These are phyloP conservation scores for Cenchrus fungigraminus DNA, from an alignment of 176 grass and related monocot species.

Conservation along the genomic window DNA sequence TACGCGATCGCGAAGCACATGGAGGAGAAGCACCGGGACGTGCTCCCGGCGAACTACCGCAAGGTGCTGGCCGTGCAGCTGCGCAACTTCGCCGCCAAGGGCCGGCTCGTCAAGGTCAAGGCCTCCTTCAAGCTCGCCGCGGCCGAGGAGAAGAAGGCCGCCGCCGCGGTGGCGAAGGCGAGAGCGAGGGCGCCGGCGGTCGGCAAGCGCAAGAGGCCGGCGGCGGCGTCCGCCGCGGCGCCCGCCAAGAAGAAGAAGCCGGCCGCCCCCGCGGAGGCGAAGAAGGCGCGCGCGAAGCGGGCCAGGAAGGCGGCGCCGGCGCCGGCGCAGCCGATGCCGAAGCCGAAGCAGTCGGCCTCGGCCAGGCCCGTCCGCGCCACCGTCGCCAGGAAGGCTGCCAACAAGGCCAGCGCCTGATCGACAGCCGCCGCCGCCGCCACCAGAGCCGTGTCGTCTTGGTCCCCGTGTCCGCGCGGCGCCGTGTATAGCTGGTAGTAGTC, in stretches of 20 bases:
- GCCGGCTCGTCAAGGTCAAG: constrained; percentile 75
- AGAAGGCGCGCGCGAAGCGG: constrained; percentile 60
- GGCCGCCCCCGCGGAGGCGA: constrained; percentile 42
- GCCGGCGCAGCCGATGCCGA: constrained; percentile 51
- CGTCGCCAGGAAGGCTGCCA: constrained; percentile 49
- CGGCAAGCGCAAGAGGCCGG: constrained; percentile 53
- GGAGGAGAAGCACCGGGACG: constrained; percentile 70
- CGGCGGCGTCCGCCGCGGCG: not conserved
- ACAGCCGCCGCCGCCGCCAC: not conserved
- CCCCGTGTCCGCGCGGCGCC: not conserved
- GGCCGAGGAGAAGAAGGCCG: constrained; percentile 36
- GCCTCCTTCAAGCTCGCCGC: constrained; percentile 77
- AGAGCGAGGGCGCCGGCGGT: not conserved
- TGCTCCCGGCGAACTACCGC: constrained; percentile 73
- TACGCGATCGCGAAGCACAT: constrained; percentile 88
- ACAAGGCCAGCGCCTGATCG: constrained; percentile 62
- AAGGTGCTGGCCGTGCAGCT: constrained; percentile 88
- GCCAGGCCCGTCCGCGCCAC: constrained; percentile 56
- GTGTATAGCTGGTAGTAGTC: not conserved
- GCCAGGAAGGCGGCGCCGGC: constrained; percentile 55
- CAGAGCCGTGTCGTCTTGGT: not conserved
- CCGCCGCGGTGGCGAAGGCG: not conserved
- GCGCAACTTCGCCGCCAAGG: constrained; percentile 73
- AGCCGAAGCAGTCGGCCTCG: constrained; percentile 58
- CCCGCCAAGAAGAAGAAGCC: constrained; percentile 36